Evolutionary conservation across 192 early-diverging fungal genomes (phyloP).

Genomic region (Coemansia sp.): DNA sequence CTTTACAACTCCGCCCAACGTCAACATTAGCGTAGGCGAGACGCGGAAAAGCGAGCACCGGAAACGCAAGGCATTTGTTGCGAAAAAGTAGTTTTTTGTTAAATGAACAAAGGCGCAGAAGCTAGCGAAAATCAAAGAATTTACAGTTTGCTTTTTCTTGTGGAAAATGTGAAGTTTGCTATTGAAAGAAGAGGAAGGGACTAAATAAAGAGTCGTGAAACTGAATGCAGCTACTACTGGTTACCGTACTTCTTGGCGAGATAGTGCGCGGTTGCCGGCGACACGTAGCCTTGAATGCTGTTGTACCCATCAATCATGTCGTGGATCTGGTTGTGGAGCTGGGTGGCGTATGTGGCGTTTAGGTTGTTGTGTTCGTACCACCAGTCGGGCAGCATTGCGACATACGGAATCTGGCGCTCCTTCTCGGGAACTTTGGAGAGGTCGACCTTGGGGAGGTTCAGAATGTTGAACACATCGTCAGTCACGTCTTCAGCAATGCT

Average conservation of each 20-base stretch:
- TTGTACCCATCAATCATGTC: constrained; percentile 53
- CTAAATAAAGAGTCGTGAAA: constrained; percentile 2
- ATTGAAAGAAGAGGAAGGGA: neutral
- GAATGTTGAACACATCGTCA: constrained; percentile 44
- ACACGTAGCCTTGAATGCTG: constrained; percentile 48
- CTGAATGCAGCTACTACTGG: neutral
- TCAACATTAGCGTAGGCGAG: constrained; percentile 64
- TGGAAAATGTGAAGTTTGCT: constrained; percentile 2
- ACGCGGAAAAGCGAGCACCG: constrained; percentile 45
- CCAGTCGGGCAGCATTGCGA: constrained; percentile 37
- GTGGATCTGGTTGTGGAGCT: constrained; percentile 47
- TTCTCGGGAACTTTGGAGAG: constrained; percentile 43
- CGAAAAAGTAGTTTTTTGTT: constrained; percentile 11
- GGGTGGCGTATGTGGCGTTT: constrained; percentile 46
- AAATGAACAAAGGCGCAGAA: no score
- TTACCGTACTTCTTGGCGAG: constrained; percentile 47
- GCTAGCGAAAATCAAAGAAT: neutral
- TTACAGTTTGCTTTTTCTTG: constrained; percentile 1
- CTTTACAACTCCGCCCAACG: constrained; percentile 92
- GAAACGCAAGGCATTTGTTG: constrained; percentile 50
- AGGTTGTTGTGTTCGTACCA: constrained; percentile 52
- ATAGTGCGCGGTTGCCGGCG: constrained; percentile 49
- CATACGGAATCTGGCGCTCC: constrained; percentile 50
- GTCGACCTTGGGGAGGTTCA: constrained; percentile 50
- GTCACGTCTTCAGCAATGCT: constrained; percentile 36